Percentiles rank a stretch among this genome's conserved stretches.
These are phyloP conservation scores for Lactarius quietus DNA, from an alignment of 768 basidiomycete genomes.

Conservation along the genomic window DNA sequence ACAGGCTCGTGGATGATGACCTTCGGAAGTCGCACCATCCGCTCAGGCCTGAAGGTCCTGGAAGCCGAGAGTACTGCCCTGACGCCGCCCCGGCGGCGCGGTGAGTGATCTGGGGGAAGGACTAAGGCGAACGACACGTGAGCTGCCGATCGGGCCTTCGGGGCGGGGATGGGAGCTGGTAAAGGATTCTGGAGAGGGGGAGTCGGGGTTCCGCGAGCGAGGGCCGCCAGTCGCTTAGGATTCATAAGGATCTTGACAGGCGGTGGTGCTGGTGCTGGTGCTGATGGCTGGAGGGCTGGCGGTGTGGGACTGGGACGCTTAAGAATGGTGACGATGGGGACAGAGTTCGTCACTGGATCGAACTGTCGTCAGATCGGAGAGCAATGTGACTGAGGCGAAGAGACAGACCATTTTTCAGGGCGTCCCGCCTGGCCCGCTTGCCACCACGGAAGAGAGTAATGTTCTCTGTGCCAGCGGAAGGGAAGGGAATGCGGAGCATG, in stretches of 20 bases:
- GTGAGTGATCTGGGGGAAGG: neutral
- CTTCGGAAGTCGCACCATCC: neutral
- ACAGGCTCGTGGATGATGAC: constrained; percentile 1
- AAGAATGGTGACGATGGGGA: neutral
- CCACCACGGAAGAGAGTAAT: neutral
- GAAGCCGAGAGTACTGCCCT: neutral
- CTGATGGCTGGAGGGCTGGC: neutral
- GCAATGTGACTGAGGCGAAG: neutral
- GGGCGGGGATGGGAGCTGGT: neutral
- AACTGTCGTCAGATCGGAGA: neutral
- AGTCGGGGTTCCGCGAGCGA: neutral
- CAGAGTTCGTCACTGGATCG: neutral
- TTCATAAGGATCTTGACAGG: neutral
- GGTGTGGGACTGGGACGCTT: neutral
- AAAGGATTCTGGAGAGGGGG: no score
- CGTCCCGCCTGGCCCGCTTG: neutral
- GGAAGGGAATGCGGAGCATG: neutral
- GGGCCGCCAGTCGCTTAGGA: neutral
- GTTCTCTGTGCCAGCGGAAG: neutral
- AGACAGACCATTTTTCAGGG: constrained; percentile 7
- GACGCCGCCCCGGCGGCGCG: neutral
- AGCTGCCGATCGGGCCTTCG: neutral
- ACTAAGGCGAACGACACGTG: neutral
- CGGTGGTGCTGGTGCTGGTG: neutral
- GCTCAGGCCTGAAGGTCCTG: neutral